A percentile compares a stretch with the other conserved stretches of the same genome.
phyloP scores from a whole-genome alignment of 73 alveolate species.

The Symbiodinium natans region DNA sequence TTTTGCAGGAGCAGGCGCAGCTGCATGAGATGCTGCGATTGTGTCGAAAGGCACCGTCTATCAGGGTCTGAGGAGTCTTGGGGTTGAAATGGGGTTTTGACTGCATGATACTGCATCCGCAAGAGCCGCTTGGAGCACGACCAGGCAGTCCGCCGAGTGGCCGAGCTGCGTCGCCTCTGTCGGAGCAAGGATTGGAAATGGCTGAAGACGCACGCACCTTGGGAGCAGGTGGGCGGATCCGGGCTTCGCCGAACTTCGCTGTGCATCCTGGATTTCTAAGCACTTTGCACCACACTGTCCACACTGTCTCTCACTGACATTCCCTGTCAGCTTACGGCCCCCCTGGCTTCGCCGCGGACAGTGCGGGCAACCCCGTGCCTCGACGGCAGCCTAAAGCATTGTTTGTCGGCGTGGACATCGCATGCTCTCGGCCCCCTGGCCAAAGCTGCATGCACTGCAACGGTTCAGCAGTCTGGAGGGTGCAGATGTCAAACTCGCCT shows the following conservation, averaged over 20 bases:
- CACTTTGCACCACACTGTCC: no score
- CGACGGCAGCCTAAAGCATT: neutral
- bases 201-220: neutral
- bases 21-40: constrained; percentile 2
- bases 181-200: constrained; percentile 1
- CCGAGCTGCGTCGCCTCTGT: constrained; percentile 12
- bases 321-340: neutral
- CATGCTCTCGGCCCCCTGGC: no score
- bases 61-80: no score
- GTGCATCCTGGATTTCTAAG: no score
- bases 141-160: neutral
- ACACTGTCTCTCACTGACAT: no score
- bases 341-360: neutral
- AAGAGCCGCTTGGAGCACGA: no score
- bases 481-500: no score
- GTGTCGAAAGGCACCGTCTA: neutral
- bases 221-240: neutral
- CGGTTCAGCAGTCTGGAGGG: no score
- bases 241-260: neutral
- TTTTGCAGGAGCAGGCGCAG: constrained; percentile 6
- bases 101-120: no score
- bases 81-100: no score
- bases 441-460: no score
- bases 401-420: no score
- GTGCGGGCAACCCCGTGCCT: neutral